Evolutionary conservation across 1,139 yeast species (phyloP), one percentile per base, ranked within the genome.

Genomic region (Candida labiduridarum): DNA sequence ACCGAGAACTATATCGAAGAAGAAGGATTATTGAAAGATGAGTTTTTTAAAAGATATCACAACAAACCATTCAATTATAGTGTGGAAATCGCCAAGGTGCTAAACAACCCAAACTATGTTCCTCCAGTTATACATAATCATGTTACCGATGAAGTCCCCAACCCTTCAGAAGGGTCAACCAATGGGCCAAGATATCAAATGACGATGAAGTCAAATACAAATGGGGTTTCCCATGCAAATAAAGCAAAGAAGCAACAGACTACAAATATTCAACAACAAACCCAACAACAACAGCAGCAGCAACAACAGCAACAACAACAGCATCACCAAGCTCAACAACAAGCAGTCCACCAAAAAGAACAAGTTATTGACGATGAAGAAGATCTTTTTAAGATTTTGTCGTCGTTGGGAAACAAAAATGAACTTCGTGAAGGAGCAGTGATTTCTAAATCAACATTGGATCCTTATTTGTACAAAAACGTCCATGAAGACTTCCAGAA

Each of bases 1-100:
- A 70, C 69, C 40, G 72, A 69, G 48, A 72, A 74, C 49, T 73
- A 71, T 56, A 66, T 72, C 59, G 74, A 72, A 49, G 80, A 76
- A 50, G 80, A 74, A 48, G 59, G 67, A 29, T 63, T 65, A 47
- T 59, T 64, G 57, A 66, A 65, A 44, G 69, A 66, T 52, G 69
- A 65, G 31, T 56, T 64, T 48, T 66, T 66, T 50, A 57, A 52
- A 40, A 50, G 57, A 41, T 58, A 54, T 44, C 61, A 58, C 45
- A 58, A 58, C 34, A 56, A 58, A 29, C 61, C 61, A 19, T 58
- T 58, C 43, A 58, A 56, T 48, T 58, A 58, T 43, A 56, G 55
- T 19, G 52, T 46, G n/a, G 61, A 58, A 47, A 54, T 58, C 19
- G 45, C 52, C 31, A 52, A 52, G 45, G 58, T 58, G n/a, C 41